phyloP scores from a whole-genome alignment of 257 asterid species.

The Marsdenia floribunda region DNA sequence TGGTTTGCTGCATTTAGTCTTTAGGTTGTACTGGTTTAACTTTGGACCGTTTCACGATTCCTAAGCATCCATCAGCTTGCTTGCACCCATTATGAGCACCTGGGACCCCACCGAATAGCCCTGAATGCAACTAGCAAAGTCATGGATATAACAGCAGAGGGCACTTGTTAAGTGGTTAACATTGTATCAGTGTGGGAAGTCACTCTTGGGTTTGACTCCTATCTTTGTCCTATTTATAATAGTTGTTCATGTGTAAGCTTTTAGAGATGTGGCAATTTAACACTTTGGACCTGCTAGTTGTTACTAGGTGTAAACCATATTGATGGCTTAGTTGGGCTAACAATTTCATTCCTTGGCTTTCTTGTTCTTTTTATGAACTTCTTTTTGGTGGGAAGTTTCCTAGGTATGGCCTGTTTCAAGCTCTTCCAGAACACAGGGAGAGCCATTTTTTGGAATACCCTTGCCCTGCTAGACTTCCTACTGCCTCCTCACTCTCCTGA shows the following conservation, averaged over 20 bases:
- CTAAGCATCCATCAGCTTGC: not conserved
- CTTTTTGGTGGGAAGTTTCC: not conserved
- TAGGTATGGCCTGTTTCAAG: not conserved
- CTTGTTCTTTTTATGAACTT: too few species aligned
- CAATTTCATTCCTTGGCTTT: too few species aligned
- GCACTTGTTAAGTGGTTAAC: not conserved
- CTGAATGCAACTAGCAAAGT: not conserved
- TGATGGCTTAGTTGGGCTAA: not conserved
- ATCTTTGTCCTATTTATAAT: too few species aligned
- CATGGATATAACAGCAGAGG: not conserved
- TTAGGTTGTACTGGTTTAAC: not conserved
- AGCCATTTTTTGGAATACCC: not conserved
- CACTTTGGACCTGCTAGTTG: too few species aligned
- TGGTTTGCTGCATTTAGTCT: not conserved
- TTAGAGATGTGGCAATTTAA: too few species aligned
- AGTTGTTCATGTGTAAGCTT: too few species aligned
- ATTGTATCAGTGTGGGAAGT: too few species aligned
- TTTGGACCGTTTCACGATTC: not conserved
- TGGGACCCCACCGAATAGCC: not conserved
- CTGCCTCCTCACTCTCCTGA: not conserved
- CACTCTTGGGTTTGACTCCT: too few species aligned
- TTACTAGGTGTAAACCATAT: not conserved
- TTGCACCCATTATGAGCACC: not conserved
- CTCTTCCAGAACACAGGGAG: too few species aligned
- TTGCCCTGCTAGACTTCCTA: not conserved